Evolutionary conservation across 1,284 basidiomycete genomes (phyloP).

Genomic region (Coriolopsis trogii): DNA sequence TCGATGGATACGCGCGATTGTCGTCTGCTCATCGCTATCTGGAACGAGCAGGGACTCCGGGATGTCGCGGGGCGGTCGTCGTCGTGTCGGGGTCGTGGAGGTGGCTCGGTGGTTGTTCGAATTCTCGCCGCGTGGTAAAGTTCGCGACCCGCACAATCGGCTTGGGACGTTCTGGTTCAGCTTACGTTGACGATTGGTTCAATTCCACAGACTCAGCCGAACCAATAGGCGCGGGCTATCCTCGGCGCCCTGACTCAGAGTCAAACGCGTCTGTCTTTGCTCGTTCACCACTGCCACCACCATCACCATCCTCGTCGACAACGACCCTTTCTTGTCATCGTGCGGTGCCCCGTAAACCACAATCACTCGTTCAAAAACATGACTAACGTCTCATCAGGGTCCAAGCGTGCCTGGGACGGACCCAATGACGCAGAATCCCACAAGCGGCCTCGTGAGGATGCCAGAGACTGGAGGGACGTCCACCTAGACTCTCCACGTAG

Average conservation of each 20-base stretch:
- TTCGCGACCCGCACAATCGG: constrained; percentile 2
- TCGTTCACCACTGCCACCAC: constrained; percentile 16
- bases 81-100: constrained; percentile 16
- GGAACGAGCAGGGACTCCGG: constrained; percentile 17
- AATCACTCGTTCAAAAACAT: constrained; percentile 57
- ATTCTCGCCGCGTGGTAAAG: constrained; percentile 13
- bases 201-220: background rate
- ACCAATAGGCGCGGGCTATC: constrained; percentile 5
- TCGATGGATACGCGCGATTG: constrained; percentile 74
- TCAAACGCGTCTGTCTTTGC: constrained; percentile 8
- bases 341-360: constrained; percentile 79
- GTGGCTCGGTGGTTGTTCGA: constrained; percentile 24
- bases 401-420: constrained; percentile 76
- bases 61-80: constrained; percentile 9
- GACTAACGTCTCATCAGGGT: constrained; percentile 84
- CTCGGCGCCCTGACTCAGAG: constrained; percentile 5
- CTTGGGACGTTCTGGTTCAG: background rate
- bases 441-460: constrained; percentile 62
- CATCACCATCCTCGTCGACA: constrained; percentile 18
- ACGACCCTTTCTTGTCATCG: constrained; percentile 47
- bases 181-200: constrained; percentile 8
- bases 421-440: constrained; percentile 46
- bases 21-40: constrained; percentile 73
- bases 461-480: constrained; percentile 77
- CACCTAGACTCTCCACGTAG: constrained; percentile 50